Percentiles rank a stretch among this genome's conserved stretches.
Evolutionary conservation across 306 rosid genomes (phyloP).

Genomic region (Ormosia semicastrata): DNA sequence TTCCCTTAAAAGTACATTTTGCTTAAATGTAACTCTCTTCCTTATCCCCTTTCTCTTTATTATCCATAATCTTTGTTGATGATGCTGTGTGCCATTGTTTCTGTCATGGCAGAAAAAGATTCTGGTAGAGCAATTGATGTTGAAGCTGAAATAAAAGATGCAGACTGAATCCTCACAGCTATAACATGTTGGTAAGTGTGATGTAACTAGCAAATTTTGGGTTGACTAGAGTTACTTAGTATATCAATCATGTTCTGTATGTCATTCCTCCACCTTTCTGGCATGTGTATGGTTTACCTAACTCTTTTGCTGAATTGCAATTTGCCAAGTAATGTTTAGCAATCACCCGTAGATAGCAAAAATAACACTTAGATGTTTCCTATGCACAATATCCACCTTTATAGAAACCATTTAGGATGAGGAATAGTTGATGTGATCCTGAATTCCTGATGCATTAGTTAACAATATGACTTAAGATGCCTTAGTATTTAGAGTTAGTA

Average conservation of each 20-base stretch:
- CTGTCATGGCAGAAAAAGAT: conserved; percentile 57
- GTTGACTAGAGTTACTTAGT: neutral
- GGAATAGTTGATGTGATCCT: neutral
- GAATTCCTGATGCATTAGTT: neutral
- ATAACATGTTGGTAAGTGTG: conserved; percentile 33
- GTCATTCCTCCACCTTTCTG: neutral
- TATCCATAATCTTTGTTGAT: neutral
- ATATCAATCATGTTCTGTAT: neutral
- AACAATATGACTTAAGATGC: neutral
- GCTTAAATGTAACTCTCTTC: neutral
- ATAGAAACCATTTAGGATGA: neutral
- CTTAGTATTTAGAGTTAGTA: neutral
- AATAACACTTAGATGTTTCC: neutral
- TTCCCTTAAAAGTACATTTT: neutral
- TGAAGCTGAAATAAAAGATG: conserved; percentile 94
- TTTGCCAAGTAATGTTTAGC: neutral
- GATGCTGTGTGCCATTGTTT: neutral
- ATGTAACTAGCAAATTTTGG: neutral
- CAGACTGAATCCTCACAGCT: conserved; percentile 52
- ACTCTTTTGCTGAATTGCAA: neutral
- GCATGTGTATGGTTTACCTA: neutral
- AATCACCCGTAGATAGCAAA: neutral
- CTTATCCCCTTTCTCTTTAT: neutral
- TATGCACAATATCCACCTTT: neutral
- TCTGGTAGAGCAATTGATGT: conserved; percentile 68